Evolutionary conservation across 805 yeast genomes (phyloP), one percentile per base, ranked within the genome.

Genomic region (Jamesozyma hellenica): DNA sequence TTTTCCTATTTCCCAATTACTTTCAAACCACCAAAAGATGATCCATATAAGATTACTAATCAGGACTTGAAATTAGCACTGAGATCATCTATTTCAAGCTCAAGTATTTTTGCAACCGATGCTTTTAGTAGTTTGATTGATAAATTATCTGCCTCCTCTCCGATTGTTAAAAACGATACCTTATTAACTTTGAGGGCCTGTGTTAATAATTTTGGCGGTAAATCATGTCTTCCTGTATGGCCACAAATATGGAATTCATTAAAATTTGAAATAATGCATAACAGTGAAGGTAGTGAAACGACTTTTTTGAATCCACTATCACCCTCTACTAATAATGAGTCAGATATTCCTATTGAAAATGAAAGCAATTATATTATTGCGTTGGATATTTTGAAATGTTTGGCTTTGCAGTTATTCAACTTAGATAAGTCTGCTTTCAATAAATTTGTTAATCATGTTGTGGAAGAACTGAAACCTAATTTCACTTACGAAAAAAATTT

Each of bases 1-100:
- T 94, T 90, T 56, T 92, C 98, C 60, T 92, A 92, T 63, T 92
- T 90, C 65, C 99, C 99, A 11, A 88, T 92, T 32, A 82, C 96
- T 1, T 92, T 94, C 63, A 79, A 78, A 42, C 95, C 97, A 1
- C 95, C 97, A 3, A 74, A 77, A 35, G 67, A 71, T 48, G 84
- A 84, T 57, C 95, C 90, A 51, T 86, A 87, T 56, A 76, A 79
- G 45, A 82, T 86, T 47, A 76, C 95, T 0, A 75, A 86, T 1
- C 73, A 70, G 1, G 82, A 86, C 39, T 66, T 94, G 48, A 85
- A 84, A 53, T 33, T 51, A 10, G 69, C 74, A 6, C 65, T 92
- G 40, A 68, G 88, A 48, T 49, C 52, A 1, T 79, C 88, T 3
- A 67, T 86, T 33, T 67, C 84, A 2, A 67, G 86, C 13, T 76